Evolutionary conservation across 345 rosid genomes (phyloP).

Genomic region (Eucalyptus marginata): DNA sequence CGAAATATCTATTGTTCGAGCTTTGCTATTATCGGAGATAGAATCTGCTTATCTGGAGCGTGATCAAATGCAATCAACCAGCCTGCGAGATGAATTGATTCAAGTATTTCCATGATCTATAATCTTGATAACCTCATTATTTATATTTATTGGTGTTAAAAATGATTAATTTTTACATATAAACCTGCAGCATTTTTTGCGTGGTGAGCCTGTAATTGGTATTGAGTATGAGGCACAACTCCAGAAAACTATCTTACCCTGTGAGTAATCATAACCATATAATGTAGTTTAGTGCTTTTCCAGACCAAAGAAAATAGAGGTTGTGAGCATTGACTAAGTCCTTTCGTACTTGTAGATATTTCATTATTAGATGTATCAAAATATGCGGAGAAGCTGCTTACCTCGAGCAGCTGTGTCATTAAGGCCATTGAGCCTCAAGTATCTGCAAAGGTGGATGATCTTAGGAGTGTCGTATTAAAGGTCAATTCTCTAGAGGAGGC

Average conservation of each 20-base stretch:
- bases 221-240: slow-evolving; percentile 86
- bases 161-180: background rate
- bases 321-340: background rate
- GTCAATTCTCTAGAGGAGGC: slow-evolving; percentile 52
- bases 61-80: slow-evolving; percentile 86
- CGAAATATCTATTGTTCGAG: slow-evolving; percentile 73
- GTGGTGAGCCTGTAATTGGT: slow-evolving; percentile 76
- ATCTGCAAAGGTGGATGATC: slow-evolving; percentile 53
- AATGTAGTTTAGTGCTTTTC: background rate
- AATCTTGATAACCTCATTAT: background rate
- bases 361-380: slow-evolving; percentile 67
- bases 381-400: slow-evolving; percentile 62
- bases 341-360: slow-evolving; percentile 38
- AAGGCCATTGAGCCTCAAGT: slow-evolving; percentile 74
- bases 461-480: slow-evolving; percentile 39
- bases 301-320: background rate
- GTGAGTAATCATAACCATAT: slow-evolving; percentile 31
- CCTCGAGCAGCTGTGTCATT: slow-evolving; percentile 69
- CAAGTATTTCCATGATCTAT: slow-evolving; percentile 33
- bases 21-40: slow-evolving; percentile 75
- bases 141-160: background rate
- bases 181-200: slow-evolving; percentile 40
- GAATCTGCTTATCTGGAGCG: slow-evolving; percentile 97
- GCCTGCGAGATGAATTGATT: slow-evolving; percentile 76
- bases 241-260: slow-evolving; percentile 74